Percentiles rank a stretch among this genome's conserved stretches.
Evolutionary conservation across 225 moss, liverwort and hornwort species (phyloP).

Genomic region (Thuidium tamariscinum): DNA sequence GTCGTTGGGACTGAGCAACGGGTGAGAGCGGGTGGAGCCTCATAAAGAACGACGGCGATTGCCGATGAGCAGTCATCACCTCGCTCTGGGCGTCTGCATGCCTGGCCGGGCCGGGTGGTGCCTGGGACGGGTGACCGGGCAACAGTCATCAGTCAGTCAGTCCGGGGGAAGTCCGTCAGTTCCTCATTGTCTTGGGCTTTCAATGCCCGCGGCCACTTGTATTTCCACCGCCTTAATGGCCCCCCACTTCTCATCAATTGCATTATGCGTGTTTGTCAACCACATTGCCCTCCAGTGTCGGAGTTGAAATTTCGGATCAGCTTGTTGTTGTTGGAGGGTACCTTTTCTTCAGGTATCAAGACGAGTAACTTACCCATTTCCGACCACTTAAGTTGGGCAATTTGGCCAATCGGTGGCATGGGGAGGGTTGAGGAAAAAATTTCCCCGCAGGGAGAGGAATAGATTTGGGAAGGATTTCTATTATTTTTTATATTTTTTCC

Average conservation of each 20-base stretch:
- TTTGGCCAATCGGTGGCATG: too few relatives aligned
- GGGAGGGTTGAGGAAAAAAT: too few relatives aligned
- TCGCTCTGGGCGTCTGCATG: background rate
- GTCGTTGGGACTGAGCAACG: background rate
- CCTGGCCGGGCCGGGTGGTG: background rate
- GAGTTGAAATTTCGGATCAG: background rate
- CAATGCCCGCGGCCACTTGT: background rate
- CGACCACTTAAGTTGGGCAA: too few relatives aligned
- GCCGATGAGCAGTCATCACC: background rate
- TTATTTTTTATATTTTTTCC: too few relatives aligned
- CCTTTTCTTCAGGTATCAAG: background rate
- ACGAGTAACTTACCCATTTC: too few relatives aligned
- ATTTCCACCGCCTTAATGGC: background rate
- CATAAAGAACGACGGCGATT: slow-evolving; percentile 6
- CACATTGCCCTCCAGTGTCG: background rate
- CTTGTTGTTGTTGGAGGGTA: background rate
- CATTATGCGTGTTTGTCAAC: slow-evolving; percentile 5
- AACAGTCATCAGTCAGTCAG: background rate
- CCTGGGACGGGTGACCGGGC: background rate
- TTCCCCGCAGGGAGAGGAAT: too few relatives aligned
- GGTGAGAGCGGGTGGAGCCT: background rate
- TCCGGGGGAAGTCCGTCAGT: background rate
- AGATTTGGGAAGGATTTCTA: too few relatives aligned
- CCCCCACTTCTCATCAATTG: slow-evolving; percentile 12
- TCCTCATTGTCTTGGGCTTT: background rate